Conservation (phyloP, 352 stramenopile genomes). For the Globisporangium canariense region DNA sequence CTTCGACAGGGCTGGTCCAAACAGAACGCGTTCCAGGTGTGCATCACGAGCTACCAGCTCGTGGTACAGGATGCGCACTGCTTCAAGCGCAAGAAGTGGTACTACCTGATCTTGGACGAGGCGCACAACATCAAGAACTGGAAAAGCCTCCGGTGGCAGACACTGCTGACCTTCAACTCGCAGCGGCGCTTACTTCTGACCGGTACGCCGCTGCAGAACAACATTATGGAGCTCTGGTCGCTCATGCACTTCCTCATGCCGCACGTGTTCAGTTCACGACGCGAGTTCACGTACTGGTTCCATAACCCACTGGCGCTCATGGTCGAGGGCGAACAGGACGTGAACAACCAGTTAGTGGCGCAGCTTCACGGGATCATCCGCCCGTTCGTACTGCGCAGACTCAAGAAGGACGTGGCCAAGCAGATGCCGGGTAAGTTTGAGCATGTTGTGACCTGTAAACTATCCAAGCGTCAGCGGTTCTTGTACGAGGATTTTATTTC, state of each 20-base stretch:
- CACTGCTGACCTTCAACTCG: constrained; percentile 97
- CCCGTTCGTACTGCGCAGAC: constrained; percentile 94
- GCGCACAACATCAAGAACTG: constrained; percentile 99
- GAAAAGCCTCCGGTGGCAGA: constrained; percentile 97
- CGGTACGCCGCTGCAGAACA: constrained; percentile 97
- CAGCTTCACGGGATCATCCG: constrained; percentile 97
- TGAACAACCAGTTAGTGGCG: constrained; percentile 90
- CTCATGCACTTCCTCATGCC: constrained; percentile 99
- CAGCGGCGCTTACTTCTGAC: constrained; percentile 92
- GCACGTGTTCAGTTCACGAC: constrained; percentile 91
- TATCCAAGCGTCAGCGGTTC: constrained; percentile 94
- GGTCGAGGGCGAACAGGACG: constrained; percentile 61
- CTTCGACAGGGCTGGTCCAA: constrained; percentile 94
- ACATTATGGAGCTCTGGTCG: constrained; percentile 97
- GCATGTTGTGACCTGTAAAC: constrained; percentile 93
- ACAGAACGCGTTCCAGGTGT: constrained; percentile 95
- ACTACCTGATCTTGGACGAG: constrained; percentile 99
- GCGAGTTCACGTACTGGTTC: constrained; percentile 99
- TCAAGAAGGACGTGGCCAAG: constrained; percentile 98
- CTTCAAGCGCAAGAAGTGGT: constrained; percentile 99
- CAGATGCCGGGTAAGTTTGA: constrained; percentile 98
- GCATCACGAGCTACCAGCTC: constrained; percentile 99
- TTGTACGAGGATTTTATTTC: constrained; percentile 99
- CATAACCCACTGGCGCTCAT: constrained; percentile 92
- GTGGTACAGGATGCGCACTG: constrained; percentile 96